These are phyloP conservation scores for Papiliotrema fonsecae DNA, from an alignment of 1,284 basidiomycete species.

Conservation along the genomic window DNA sequence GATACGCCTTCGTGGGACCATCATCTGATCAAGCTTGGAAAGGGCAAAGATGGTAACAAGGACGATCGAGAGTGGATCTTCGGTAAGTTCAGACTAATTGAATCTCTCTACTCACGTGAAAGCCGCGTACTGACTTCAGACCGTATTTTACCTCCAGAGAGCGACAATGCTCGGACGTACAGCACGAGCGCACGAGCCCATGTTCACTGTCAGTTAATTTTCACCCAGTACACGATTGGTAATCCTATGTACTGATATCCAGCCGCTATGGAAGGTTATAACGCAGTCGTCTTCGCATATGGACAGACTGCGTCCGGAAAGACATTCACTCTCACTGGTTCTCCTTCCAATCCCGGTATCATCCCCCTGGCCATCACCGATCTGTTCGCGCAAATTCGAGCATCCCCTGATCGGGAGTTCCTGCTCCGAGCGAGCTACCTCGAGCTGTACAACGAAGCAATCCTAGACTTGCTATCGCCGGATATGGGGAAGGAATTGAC, in stretches of 20 bases:
- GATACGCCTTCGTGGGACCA: slow-evolving; percentile 33
- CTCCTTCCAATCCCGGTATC: slow-evolving; percentile 80
- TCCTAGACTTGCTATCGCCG: slow-evolving; percentile 57
- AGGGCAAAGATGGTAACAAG: slow-evolving; percentile 27
- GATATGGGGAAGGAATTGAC: slow-evolving; percentile 35
- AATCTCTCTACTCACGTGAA: too few species aligned
- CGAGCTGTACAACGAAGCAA: slow-evolving; percentile 94
- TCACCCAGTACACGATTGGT: neutral
- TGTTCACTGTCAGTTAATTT: slow-evolving; percentile 55
- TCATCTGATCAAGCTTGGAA: slow-evolving; percentile 37
- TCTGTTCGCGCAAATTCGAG: slow-evolving; percentile 51
- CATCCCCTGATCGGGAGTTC: slow-evolving; percentile 64
- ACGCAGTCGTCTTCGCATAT: slow-evolving; percentile 90
- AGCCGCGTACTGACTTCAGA: slow-evolving; percentile 42
- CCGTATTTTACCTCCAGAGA: slow-evolving; percentile 50
- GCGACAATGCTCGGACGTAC: slow-evolving; percentile 78
- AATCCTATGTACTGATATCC: slow-evolving; percentile 2
- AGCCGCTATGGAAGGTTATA: slow-evolving; percentile 94
- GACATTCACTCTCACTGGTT: slow-evolving; percentile 84
- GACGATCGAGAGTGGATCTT: slow-evolving; percentile 47
- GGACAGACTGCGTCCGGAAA: slow-evolving; percentile 70
- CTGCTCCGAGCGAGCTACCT: slow-evolving; percentile 90
- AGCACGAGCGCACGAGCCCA: slow-evolving; percentile 76
- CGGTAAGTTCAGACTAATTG: slow-evolving; percentile 49
- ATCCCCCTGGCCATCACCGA: slow-evolving; percentile 80